Conservation (phyloP, 768 basidiomycete genomes). For the Pulveroboletus ravenelii region DNA sequence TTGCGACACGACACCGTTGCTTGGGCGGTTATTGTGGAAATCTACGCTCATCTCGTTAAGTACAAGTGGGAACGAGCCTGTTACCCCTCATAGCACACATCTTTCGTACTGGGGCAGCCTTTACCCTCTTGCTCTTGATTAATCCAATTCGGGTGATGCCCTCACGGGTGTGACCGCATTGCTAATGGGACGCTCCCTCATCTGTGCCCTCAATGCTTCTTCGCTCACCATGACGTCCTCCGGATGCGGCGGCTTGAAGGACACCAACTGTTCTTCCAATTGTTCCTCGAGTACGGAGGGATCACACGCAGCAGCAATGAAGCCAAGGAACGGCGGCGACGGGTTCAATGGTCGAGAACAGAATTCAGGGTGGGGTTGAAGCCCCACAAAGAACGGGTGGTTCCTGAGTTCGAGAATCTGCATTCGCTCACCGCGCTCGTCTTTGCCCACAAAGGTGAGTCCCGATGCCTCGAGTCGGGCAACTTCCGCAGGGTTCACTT, state of each 20-base stretch:
- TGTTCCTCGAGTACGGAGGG: slow-evolving; percentile 61
- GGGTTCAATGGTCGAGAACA: slow-evolving; percentile 98
- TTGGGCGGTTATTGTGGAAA: neutral
- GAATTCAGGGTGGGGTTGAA: slow-evolving; percentile 98
- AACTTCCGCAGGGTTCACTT: slow-evolving; percentile 90
- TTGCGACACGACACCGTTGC: neutral
- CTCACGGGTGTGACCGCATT: slow-evolving; percentile 20
- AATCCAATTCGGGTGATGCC: slow-evolving; percentile 20
- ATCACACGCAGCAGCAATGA: slow-evolving; percentile 77
- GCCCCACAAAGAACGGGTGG: slow-evolving; percentile 89
- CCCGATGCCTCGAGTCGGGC: slow-evolving; percentile 65
- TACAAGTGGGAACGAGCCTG: neutral
- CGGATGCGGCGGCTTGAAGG: slow-evolving; percentile 73
- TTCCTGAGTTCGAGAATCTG: slow-evolving; percentile 88
- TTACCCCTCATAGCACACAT: neutral
- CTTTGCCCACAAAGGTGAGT: slow-evolving; percentile 78
- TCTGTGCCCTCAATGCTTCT: slow-evolving; percentile 42
- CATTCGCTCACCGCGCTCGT: slow-evolving; percentile 96
- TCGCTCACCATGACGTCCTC: slow-evolving; percentile 71
- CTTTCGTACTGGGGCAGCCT: neutral
- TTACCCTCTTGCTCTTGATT: neutral
- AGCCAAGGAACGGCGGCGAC: slow-evolving; percentile 94
- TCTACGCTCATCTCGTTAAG: neutral
- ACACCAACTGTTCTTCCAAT: slow-evolving; percentile 54
- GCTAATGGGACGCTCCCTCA: slow-evolving; percentile 28